Conservation (phyloP, 176 grass and related monocot genomes). For the Cenchrus americanus region DNA sequence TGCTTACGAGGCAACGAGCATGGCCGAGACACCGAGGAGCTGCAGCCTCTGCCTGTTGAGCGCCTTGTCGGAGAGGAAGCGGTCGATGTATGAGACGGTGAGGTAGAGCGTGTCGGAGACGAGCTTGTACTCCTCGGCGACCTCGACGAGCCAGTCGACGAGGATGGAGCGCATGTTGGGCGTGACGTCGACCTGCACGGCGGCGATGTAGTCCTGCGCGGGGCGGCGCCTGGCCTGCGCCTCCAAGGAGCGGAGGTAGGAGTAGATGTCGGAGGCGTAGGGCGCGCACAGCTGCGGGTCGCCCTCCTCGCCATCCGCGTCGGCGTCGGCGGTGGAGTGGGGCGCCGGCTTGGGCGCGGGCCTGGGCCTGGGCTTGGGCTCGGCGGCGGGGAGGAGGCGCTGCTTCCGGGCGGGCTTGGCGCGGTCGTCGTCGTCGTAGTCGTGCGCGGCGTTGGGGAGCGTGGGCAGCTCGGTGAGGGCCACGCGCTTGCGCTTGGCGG, state of each 20-base stretch:
- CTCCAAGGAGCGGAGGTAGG: constrained; percentile 85
- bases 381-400: background rate
- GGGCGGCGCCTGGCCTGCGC: constrained; percentile 49
- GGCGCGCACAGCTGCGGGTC: constrained; percentile 56
- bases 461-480: constrained; percentile 58
- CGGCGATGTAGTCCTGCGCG: constrained; percentile 52
- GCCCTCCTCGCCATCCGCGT: constrained; percentile 17
- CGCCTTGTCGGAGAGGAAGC: constrained; percentile 53
- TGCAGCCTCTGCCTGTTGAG: constrained; percentile 57
- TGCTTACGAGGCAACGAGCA: constrained; percentile 79
- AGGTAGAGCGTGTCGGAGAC: constrained; percentile 74
- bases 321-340: background rate
- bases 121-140: constrained; percentile 73
- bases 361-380: background rate
- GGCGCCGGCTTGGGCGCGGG: background rate
- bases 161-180: constrained; percentile 66
- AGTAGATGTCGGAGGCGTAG: constrained; percentile 72
- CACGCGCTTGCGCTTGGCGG: constrained; percentile 72
- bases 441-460: constrained; percentile 37
- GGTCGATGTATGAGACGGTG: constrained; percentile 69
- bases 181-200: constrained; percentile 59
- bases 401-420: constrained; percentile 22
- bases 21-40: constrained; percentile 68
- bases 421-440: background rate
- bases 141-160: constrained; percentile 86